Evolutionary conservation across 2,329 filamentous ascomycete species (phyloP), one percentile per base, ranked within the genome.

Genomic region (Hypoxylon sp.): DNA sequence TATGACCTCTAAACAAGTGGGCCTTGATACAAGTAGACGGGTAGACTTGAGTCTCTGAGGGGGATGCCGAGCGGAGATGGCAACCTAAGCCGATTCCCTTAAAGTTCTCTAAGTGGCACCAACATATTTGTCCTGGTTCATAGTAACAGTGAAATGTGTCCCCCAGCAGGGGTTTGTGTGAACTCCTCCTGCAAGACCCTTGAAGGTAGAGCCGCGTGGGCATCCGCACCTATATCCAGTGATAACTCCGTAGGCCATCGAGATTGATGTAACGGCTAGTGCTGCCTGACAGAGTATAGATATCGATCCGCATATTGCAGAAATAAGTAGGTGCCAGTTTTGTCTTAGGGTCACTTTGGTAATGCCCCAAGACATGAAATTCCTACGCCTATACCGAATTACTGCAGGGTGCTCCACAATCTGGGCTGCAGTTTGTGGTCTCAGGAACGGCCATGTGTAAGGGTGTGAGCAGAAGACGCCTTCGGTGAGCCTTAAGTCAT

Each of bases 1-100:
- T 55, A 73, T 69, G 71, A 71, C 67, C 68, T 68, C 63, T 32
- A 53, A 48, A 66, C 65, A 65, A 70, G 72, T 75, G 72, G 73
- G 67, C 68, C 69, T 48, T 38, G 57, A 61, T 52, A 65, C 65
- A 67, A 55, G 60, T 67, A 65, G 59, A 59, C 61, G 45, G 61
- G 61, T 55, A 62, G 65, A 57, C 53, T 61, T 36, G 59, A 60
- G 65, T 68, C 58, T 51, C 63, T 48, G 70, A 63, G 58, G 64
- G 57, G 62, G 62, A 70, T 66, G 51, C 60, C 55, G 63, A 57
- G 67, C 60, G 68, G 65, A 66, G 63, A 68, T 64, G 64, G 63
- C 60, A 58, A 57, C 57, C 67, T 67, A 69, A 67, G 50, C 69
- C 70, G 67, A 60, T 71, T 68, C 70, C 68, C 68, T 71, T 63